A percentile compares a stretch with the other conserved stretches of the same genome.
Evolutionary conservation across 768 basidiomycete species (phyloP).

Genomic region (Candolleomyces aberdarensis): DNA sequence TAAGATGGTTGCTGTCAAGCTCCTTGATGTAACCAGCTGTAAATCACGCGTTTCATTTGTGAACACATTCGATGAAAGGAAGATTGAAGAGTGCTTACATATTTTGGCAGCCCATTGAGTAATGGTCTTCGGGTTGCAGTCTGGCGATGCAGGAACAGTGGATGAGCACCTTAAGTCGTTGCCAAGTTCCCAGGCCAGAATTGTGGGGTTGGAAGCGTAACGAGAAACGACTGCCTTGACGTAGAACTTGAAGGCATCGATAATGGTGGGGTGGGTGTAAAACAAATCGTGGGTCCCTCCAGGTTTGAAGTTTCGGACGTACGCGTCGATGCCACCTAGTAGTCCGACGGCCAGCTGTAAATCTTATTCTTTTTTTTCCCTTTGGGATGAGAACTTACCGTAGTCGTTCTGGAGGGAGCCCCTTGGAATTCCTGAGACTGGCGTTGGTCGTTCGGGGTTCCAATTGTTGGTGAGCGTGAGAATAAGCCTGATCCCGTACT

Average conservation of each 20-base stretch:
- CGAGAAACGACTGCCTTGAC: constrained; percentile 8
- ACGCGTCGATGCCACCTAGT: constrained; percentile 37
- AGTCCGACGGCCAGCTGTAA: too few relatives aligned
- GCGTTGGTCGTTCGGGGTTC: constrained; percentile 16
- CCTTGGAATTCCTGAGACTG: constrained; percentile 16
- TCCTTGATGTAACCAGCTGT: constrained; percentile 22
- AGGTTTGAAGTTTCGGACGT: constrained; percentile 26
- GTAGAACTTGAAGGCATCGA: constrained; percentile 31
- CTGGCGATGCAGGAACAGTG: constrained; percentile 7
- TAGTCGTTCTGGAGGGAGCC: constrained; percentile 27
- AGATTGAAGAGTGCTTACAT: constrained; percentile 9
- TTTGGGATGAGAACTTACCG: constrained; percentile 11
- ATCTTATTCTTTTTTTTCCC: too few relatives aligned
- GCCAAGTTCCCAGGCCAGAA: too few relatives aligned
- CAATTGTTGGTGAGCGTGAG: constrained; percentile 22
- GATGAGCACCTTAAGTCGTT: too few relatives aligned
- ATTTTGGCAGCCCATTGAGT: constrained; percentile 28
- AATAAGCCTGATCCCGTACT: constrained; percentile 17
- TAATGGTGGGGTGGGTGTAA: constrained; percentile 30
- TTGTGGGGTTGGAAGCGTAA: too few relatives aligned
- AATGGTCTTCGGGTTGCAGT: constrained; percentile 23
- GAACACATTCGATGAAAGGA: not conserved
- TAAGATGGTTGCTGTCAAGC: constrained; percentile 34
- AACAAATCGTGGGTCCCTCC: constrained; percentile 33
- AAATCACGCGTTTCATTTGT: not conserved